Base-by-base conservation (phyloP, 2,329 filamentous ascomycete species). In the Aspergillus phoenicis region DNA sequence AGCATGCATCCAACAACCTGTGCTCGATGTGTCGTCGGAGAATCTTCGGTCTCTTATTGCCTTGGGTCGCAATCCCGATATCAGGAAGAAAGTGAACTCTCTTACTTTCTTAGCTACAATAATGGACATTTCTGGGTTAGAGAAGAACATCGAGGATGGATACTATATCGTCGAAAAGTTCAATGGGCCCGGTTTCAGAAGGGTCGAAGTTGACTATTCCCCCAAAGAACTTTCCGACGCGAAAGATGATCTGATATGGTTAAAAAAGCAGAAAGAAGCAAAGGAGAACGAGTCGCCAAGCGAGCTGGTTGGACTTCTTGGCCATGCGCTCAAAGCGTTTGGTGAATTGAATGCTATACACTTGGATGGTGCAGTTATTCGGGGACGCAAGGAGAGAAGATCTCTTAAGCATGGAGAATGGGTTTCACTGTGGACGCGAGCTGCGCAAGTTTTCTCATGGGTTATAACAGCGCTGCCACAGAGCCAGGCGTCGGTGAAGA, bases 21-120 rank as follows among this genome's bases (percentile, higher is more conserved):
- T 26, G 10, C 13, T 54, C 3, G 57, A 59, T 8, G 17, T 55
- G n/a, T 48, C 61, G 8, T 28, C 24, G 41, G 33, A 61, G 11
- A 63, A 28, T 30, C 52, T 64, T 20, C 51, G 36, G 26, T 45
- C 33, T 10, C 36, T 64, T 17, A 7, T 17, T 28, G 45, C 51
- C 10, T 52, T 54, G 20, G 17, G 52, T n/a, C 30, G 41, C 6
- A 53, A 61, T 38, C 63, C 55, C 11, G 17, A 8, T 1, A 22
- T 64, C 20, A 52, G 52, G 4, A 17, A 53, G 33, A 53, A 36
- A 8, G n/a, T 63, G 1, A 33, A 41, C 20, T 28, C 53, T 13
- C 20, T 64, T 15, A 63, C 58, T 3, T 33, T 63, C 6, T 6
- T 58, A 6, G 60, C 61, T 39, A 59, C 47, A 3, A 47, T 13